Percentiles rank a stretch among this genome's conserved stretches.
Evolutionary conservation across 163 green algal species (phyloP).

Genomic region (Prototheca stagnorum): DNA sequence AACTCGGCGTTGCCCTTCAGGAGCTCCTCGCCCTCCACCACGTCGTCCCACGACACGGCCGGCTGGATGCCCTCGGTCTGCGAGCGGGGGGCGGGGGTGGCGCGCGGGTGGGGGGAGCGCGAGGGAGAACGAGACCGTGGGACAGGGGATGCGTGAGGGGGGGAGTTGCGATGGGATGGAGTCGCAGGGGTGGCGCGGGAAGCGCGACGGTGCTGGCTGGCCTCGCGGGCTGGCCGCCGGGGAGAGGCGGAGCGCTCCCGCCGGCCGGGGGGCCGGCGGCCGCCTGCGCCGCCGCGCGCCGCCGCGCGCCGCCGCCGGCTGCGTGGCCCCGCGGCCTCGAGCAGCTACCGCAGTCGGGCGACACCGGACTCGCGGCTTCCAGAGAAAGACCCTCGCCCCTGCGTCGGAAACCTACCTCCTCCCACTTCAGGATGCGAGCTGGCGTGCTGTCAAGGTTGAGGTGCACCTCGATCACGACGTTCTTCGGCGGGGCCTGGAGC

Average conservation of each 20-base stretch:
- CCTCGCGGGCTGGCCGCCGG: too few species aligned
- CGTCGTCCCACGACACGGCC: constrained; percentile 34
- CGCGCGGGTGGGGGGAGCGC: too few species aligned
- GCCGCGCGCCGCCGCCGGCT: too few species aligned
- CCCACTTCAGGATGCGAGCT: constrained; percentile 10
- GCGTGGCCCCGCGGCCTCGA: too few species aligned
- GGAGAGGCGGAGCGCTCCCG: not conserved
- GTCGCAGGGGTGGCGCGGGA: not conserved
- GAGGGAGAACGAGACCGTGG: too few species aligned
- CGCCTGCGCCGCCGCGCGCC: not conserved
- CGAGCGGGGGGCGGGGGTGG: not conserved
- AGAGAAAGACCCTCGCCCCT: too few species aligned
- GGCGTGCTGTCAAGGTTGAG: constrained; percentile 14
- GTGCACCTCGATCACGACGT: constrained; percentile 15
- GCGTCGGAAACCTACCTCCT: too few species aligned
- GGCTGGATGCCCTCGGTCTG: constrained; percentile 37
- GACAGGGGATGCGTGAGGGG: not conserved
- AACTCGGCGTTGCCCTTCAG: constrained; percentile 23
- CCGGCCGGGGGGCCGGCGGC: too few species aligned
- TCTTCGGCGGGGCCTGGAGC: constrained; percentile 17
- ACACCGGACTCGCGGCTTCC: too few species aligned
- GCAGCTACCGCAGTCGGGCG: too few species aligned
- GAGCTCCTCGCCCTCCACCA: constrained; percentile 27
- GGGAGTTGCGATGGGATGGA: not conserved
- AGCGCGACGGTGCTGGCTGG: not conserved